These are phyloP conservation scores for Tylopilus orsonianus DNA, from an alignment of 1,284 basidiomycete species.

Conservation along the genomic window DNA sequence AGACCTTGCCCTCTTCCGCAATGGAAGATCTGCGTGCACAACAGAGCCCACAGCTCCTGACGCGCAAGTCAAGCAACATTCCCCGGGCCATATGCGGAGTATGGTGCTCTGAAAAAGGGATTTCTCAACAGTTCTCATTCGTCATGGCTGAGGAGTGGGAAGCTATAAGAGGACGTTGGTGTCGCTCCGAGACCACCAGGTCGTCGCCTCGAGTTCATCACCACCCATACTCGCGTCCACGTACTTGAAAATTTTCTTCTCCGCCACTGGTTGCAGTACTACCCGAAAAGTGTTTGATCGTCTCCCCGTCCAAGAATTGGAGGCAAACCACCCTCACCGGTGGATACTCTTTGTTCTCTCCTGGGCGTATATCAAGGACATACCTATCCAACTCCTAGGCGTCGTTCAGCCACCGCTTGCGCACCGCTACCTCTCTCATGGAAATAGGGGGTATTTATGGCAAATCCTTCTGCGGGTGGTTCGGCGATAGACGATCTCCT, in stretches of 20 bases:
- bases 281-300: conserved; percentile 18
- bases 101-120: not conserved
- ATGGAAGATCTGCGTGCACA: not conserved
- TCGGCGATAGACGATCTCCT: conserved; percentile 19
- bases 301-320: conserved; percentile 21
- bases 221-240: conserved; percentile 51
- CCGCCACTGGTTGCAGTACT: conserved; percentile 17
- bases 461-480: conserved; percentile 25
- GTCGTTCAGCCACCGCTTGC: conserved; percentile 16
- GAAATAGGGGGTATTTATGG: conserved; percentile 26
- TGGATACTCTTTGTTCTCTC: conserved; percentile 78
- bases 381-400: conserved; percentile 16
- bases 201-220: conserved; percentile 4
- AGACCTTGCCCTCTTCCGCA: not conserved
- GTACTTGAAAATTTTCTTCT: conserved; percentile 22
- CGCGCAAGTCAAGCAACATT: not conserved
- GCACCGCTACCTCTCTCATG: conserved; percentile 14
- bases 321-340: conserved; percentile 40
- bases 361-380: conserved; percentile 79
- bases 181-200: not conserved
- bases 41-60: not conserved
- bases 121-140: not conserved
- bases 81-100: not conserved
- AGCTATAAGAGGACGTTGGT: conserved; percentile 10
- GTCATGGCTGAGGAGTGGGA: not conserved